These are phyloP conservation scores for Colletotrichum gigasporum DNA, from an alignment of 2,329 filamentous ascomycete genomes.

Conservation along the genomic window DNA sequence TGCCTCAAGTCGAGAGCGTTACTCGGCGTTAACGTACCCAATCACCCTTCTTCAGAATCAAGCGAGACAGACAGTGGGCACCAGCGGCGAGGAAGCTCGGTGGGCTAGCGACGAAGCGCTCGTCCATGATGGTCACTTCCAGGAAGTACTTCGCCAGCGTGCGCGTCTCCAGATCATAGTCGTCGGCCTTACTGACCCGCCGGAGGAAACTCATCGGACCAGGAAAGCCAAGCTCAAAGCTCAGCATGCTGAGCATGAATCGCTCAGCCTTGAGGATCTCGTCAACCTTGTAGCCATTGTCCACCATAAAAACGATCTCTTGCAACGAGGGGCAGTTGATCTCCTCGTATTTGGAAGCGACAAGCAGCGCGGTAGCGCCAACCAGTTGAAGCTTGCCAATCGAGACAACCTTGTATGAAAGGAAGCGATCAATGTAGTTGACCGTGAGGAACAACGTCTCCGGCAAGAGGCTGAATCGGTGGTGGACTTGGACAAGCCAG, in stretches of 20 bases:
- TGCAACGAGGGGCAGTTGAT: conserved; percentile 96
- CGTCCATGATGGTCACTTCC: conserved; percentile 96
- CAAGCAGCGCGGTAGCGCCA: conserved; percentile 92
- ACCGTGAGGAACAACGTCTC: conserved; percentile 95
- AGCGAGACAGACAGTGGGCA: conserved; percentile 88
- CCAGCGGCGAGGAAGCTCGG: conserved; percentile 92
- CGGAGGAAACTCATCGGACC: conserved; percentile 98
- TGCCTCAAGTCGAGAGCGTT: neutral
- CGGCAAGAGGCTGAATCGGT: conserved; percentile 87
- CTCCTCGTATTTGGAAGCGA: conserved; percentile 98
- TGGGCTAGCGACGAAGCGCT: conserved; percentile 91
- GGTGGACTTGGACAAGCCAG: conserved; percentile 96
- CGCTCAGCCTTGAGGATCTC: conserved; percentile 97
- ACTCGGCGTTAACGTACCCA: conserved; percentile 76
- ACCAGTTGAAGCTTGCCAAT: conserved; percentile 95
- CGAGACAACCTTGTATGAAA: conserved; percentile 94
- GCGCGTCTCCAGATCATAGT: conserved; percentile 94
- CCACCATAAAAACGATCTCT: conserved; percentile 99
- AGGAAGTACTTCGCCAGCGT: conserved; percentile 98
- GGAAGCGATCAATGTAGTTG: conserved; percentile 97
- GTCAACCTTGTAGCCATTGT: conserved; percentile 86
- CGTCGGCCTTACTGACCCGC: conserved; percentile 97
- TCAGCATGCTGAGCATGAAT: conserved; percentile 97
- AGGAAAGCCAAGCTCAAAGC: conserved; percentile 97
- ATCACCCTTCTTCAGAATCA: conserved; percentile 89